Evolutionary conservation across 2,329 filamentous ascomycete genomes (phyloP).

Genomic region (Alternaria rosae): DNA sequence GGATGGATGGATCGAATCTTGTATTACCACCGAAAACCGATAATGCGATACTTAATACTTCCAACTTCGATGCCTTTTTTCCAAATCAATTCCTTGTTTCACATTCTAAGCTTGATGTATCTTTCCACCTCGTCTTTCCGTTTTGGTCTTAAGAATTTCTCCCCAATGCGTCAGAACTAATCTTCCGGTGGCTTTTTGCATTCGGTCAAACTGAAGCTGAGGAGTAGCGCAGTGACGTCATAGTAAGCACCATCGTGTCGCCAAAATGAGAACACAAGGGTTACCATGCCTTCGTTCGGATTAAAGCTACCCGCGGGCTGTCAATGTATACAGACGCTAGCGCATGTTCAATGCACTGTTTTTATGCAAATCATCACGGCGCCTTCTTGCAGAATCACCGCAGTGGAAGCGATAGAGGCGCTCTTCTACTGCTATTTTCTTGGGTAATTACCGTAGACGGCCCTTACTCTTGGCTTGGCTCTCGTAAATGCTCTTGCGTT

Average conservation of each 20-base stretch:
- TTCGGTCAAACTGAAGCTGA: neutral
- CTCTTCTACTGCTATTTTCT: neutral
- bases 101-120: neutral
- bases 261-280: neutral
- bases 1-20: neutral
- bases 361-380: neutral
- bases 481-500: neutral
- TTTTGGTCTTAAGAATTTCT: neutral
- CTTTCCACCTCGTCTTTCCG: neutral
- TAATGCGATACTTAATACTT: neutral
- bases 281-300: neutral
- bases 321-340: neutral
- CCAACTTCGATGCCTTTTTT: neutral
- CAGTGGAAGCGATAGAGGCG: neutral
- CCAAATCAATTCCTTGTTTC: rapidly evolving
- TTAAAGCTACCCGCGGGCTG: neutral
- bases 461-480: neutral
- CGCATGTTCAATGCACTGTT: neutral
- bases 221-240: neutral
- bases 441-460: neutral
- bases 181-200: neutral
- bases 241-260: neutral
- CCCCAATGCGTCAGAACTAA: neutral
- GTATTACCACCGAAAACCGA: neutral
- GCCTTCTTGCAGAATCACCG: neutral